A percentile compares a stretch with the other conserved stretches of the same genome.
These are phyloP conservation scores for Dalechampia spathulata DNA, from an alignment of 441 rosid species.

Conservation along the genomic window DNA sequence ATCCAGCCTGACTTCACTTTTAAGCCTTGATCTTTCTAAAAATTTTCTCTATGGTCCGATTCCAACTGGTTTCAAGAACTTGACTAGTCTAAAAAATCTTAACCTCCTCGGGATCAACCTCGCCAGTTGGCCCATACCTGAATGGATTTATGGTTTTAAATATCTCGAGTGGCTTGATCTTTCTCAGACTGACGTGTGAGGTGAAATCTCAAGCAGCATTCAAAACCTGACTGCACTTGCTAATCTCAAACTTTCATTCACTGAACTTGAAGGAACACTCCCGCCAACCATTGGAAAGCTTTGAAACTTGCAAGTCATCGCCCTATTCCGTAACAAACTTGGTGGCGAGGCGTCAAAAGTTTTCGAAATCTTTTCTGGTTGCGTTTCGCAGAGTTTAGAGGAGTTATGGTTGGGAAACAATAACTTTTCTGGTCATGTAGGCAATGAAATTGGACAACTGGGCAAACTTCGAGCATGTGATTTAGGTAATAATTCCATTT, in stretches of 20 bases:
- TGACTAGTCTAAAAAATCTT: neutral
- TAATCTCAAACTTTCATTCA: neutral
- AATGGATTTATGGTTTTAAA: neutral
- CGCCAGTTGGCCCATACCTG: neutral
- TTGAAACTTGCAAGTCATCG: neutral
- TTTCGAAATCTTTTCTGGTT: neutral
- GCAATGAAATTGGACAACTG: neutral
- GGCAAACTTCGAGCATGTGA: neutral
- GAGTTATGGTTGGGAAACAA: constrained; percentile 4
- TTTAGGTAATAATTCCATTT: neutral
- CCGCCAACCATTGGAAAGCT: constrained; percentile 3
- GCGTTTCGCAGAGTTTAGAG: constrained; percentile 1
- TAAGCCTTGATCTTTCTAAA: neutral
- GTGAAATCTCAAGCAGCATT: neutral
- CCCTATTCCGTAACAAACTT: neutral
- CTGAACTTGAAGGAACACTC: neutral
- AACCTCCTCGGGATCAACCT: neutral
- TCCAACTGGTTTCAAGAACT: neutral
- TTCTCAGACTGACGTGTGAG: neutral
- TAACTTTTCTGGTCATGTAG: neutral
- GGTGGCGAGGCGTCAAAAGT: neutral
- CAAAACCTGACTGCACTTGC: neutral
- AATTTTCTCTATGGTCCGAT: neutral
- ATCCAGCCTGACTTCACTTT: neutral
- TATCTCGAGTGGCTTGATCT: constrained; percentile 1